A percentile compares a stretch with the other conserved stretches of the same genome.
phyloP scores from a whole-genome alignment of 2,329 filamentous ascomycete genomes.

The Ophiosphaerella herpotricha region DNA sequence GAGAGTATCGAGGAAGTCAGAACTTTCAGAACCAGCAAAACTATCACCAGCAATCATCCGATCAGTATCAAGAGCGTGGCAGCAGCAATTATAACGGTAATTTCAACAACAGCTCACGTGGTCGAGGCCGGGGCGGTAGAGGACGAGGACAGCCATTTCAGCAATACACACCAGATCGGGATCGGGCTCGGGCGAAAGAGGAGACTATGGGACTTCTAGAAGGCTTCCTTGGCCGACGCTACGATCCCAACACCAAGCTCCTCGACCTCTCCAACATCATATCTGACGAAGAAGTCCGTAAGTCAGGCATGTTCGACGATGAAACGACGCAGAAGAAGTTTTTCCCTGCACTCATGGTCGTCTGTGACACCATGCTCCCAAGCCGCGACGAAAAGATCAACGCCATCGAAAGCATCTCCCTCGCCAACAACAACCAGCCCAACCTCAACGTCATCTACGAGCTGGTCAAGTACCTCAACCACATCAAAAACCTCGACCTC shows the following conservation, averaged over 20 bases:
- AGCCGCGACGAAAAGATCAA: conserved; percentile 68
- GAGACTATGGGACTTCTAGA: conserved; percentile 67
- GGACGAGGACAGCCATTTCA: conserved; percentile 19
- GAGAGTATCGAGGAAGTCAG: conserved; percentile 11
- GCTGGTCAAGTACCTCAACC: conserved; percentile 78
- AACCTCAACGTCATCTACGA: conserved; percentile 74
- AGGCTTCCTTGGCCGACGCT: conserved; percentile 73
- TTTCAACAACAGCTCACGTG: conserved; percentile 11
- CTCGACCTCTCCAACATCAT: conserved; percentile 81
- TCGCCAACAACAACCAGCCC: conserved; percentile 78
- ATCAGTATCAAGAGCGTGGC: conserved; percentile 15
- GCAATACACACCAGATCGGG: conserved; percentile 61
- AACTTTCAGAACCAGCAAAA: conserved; percentile 4
- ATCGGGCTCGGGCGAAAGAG: conserved; percentile 14
- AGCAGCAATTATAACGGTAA: conserved; percentile 2
- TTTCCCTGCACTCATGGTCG: conserved; percentile 87
- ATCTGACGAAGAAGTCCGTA: conserved; percentile 70
- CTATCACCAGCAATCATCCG: neutral
- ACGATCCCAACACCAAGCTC: conserved; percentile 71
- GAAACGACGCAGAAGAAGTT: conserved; percentile 79
- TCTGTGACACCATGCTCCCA: conserved; percentile 75
- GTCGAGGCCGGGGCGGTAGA: conserved; percentile 23
- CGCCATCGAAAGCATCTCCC: conserved; percentile 78
- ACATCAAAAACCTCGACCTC: conserved; percentile 85
- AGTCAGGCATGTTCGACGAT: conserved; percentile 75